Base-by-base conservation (phyloP, 495 filamentous ascomycete species). In the Penicillium paradoxum region DNA sequence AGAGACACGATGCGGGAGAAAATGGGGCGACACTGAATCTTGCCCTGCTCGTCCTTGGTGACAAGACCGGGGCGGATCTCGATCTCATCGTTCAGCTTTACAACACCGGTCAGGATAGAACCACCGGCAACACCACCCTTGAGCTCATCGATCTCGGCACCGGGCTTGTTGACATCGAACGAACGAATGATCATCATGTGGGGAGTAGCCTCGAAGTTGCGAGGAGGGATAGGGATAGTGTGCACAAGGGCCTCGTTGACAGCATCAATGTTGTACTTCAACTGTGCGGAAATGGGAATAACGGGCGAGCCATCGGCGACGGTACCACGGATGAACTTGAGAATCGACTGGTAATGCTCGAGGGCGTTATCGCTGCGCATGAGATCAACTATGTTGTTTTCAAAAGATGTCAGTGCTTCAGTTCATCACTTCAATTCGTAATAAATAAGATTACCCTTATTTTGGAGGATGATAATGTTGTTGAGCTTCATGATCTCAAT, bases 211-310 rank as follows among this genome's bases (percentile, higher is more conserved):
- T 83, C 79, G 77, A 97, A 97, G 70, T 97, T 89, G 72, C 93
- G 81, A 27, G 85, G 63, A 2, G 93, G 93, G 18, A 97, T 85
- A 17, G 95, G 95, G 55, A 98, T 96, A 65, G 88, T 91, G 56
- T 88, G 86, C 57, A 95, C 87, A 46, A 98, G 89, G 51, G 86
- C 81, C 68, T 97, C 92, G 75, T 93, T 95, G 71, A 98, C 87
- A 55, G 93, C 91, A 71, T 98, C 93, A 65, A 98, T 96, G 77
- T 98, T 98, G 83, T 96, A 95, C 77, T 98, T 98, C 58, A 98
- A 78, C 78, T 98, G 93, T 17, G 93, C 93, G 29, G 93, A 98
- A 66, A 98, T 97, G 48, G 93, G 93, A 47, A 98, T 96, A 65
- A 98, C 90, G 18, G 93, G 93, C 18, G 91, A 93, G 63, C 91